Evolutionary conservation across 306 rosid species (phyloP), one percentile per base, ranked within the genome.

Genomic region (Vicia faba): DNA sequence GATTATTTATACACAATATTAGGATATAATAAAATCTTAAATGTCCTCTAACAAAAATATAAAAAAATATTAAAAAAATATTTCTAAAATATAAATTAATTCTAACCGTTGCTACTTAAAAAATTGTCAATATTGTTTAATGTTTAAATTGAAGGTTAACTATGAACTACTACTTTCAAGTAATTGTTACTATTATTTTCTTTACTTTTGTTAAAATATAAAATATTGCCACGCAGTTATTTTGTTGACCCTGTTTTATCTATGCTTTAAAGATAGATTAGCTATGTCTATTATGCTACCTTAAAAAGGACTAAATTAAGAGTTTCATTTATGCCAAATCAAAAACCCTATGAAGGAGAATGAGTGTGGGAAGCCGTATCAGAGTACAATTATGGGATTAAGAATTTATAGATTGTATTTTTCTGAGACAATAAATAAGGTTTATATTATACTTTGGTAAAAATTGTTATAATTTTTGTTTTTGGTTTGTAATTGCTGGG

Each of bases 261-360:
- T 29, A 57, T 16, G 48, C 45, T 62, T 46, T 0, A 25, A 35
- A 4, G 48, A 48, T 68, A 14, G 10, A 26, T 60, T 66, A 36
- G 73, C 56, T 9, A 33, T 65, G 60, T 11, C 20, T 67, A 66
- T 31, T 66, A 31, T 48, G 53, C 64, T 72, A 16, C 71, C 11
- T 15, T 11, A 26, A 13, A 16, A 41, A 41, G 49, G 71, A 64
- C 33, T 51, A 11, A 36, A 44, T 38, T 23, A 20, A 38, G 63
- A 11, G 53, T 54, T 54, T 39, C 64, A 38, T 68, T n/a, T 39
- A 39, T 68, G 40, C 40, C 53, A 38, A 53, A 38, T 20, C 26
- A 13, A 13, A 66, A 50, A 39, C 26, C 57, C 43, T 64, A 33
- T 44, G 41, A 65, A 20, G 68, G 45, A 57, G 67, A 33, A 14